Evolutionary conservation across 1,284 basidiomycete species (phyloP).

Genomic region (Puccinia horiana): DNA sequence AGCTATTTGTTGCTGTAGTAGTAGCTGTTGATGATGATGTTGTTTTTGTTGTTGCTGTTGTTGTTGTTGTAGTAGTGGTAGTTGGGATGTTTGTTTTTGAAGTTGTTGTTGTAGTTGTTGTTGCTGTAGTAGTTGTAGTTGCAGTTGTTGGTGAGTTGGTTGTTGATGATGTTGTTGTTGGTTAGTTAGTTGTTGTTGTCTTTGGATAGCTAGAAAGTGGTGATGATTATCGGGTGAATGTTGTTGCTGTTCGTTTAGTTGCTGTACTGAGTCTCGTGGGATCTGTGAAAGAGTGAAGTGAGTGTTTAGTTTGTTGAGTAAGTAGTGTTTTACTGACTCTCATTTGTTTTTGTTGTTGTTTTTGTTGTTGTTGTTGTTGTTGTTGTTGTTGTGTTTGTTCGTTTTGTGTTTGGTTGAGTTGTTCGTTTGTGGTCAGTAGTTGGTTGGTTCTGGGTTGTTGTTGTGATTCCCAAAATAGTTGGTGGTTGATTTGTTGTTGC

Average conservation of each 20-base stretch:
- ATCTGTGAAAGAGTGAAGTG: too few relatives aligned
- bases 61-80: constrained; percentile 9
- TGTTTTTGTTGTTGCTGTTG: constrained; percentile 22
- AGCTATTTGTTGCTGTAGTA: not conserved
- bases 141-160: not conserved
- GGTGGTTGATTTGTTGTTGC: not conserved
- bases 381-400: constrained; percentile 22
- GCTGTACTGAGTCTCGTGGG: not conserved
- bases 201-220: not conserved
- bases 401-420: not conserved
- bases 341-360: not conserved
- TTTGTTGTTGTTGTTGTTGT: not conserved
- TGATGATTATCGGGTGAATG: constrained; percentile 5
- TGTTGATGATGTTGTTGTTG: constrained; percentile 3
- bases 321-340: not conserved
- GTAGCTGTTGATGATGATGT: constrained; percentile 12
- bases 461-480: not conserved
- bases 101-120: not conserved
- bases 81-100: not conserved
- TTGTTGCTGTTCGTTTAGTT: not conserved
- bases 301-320: not conserved
- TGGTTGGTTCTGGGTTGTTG: constrained; percentile 8
- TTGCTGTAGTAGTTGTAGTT: not conserved
- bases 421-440: not conserved
- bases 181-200: constrained; percentile 11